These are phyloP conservation scores for Symbiodinium pilosum DNA, from an alignment of 73 alveolate genomes.

Conservation along the genomic window DNA sequence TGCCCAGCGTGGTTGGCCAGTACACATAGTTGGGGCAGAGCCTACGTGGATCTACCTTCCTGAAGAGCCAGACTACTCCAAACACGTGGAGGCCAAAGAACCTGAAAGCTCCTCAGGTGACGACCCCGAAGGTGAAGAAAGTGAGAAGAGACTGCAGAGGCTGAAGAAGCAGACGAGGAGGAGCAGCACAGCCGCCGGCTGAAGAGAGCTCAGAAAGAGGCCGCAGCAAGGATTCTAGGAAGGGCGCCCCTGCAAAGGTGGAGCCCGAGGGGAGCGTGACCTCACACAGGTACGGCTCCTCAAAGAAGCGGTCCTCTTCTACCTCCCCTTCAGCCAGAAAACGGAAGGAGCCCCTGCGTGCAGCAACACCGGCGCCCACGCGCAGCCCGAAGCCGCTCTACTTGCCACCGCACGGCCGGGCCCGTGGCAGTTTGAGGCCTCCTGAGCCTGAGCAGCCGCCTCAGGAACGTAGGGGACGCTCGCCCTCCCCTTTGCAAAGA, in stretches of 20 bases:
- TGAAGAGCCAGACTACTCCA: slow-evolving; percentile 11
- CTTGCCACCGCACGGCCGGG: background rate
- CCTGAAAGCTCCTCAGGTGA: background rate
- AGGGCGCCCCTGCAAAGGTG: background rate
- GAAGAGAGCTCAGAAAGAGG: background rate
- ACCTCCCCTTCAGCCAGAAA: too few species aligned
- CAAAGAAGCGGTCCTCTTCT: too few species aligned
- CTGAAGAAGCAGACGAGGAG: background rate
- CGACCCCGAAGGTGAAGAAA: background rate
- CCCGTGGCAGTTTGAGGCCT: background rate
- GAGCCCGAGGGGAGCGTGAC: background rate
- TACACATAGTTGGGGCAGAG: background rate
- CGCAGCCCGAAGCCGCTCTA: background rate
- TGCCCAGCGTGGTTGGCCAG: background rate
- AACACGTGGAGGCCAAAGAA: background rate
- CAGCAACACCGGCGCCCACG: too few species aligned
- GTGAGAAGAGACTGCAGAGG: background rate
- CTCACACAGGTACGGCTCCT: background rate
- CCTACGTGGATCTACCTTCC: slow-evolving; percentile 2
- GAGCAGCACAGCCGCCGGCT: too few species aligned
- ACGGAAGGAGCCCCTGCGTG: too few species aligned
- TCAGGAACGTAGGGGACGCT: background rate
- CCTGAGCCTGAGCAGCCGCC: background rate
- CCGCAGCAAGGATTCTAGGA: background rate
- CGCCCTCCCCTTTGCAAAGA: background rate